Evolutionary conservation across 2,329 filamentous ascomycete species (phyloP).

Genomic region (Fusarium poae): DNA sequence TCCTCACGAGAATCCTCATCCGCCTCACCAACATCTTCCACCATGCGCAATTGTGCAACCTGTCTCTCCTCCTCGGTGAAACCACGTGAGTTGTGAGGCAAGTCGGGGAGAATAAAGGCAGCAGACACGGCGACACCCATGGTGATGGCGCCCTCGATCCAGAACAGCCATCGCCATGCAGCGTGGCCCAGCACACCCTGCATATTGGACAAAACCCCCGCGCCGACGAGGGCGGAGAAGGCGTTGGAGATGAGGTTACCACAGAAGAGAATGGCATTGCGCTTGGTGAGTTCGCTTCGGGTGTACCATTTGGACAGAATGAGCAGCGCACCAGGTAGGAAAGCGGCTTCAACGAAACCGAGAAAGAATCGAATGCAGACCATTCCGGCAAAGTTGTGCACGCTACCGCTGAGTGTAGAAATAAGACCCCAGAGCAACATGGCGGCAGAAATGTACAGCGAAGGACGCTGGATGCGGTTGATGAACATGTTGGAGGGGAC

Average conservation of each 20-base stretch:
- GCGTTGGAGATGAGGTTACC: constrained; percentile 71
- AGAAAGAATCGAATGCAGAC: constrained; percentile 70
- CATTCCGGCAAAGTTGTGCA: constrained; percentile 66
- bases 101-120: constrained; percentile 65
- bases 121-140: constrained; percentile 63
- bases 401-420: constrained; percentile 68
- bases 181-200: constrained; percentile 65
- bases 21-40: constrained; percentile 69
- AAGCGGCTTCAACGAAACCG: constrained; percentile 73
- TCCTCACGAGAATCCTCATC: constrained; percentile 65
- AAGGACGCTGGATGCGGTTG: constrained; percentile 66
- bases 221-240: constrained; percentile 70
- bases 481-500: constrained; percentile 70
- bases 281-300: constrained; percentile 65
- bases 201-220: constrained; percentile 71
- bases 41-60: constrained; percentile 67
- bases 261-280: constrained; percentile 70
- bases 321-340: constrained; percentile 72
- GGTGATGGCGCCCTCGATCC: constrained; percentile 68
- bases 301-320: constrained; percentile 78
- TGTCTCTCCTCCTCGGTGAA: constrained; percentile 70
- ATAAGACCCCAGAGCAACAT: constrained; percentile 73
- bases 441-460: constrained; percentile 63
- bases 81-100: constrained; percentile 68
- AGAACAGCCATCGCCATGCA: constrained; percentile 73